Base-by-base conservation (phyloP, 1,284 basidiomycete genomes). In the Irpex rosettiformis region DNA sequence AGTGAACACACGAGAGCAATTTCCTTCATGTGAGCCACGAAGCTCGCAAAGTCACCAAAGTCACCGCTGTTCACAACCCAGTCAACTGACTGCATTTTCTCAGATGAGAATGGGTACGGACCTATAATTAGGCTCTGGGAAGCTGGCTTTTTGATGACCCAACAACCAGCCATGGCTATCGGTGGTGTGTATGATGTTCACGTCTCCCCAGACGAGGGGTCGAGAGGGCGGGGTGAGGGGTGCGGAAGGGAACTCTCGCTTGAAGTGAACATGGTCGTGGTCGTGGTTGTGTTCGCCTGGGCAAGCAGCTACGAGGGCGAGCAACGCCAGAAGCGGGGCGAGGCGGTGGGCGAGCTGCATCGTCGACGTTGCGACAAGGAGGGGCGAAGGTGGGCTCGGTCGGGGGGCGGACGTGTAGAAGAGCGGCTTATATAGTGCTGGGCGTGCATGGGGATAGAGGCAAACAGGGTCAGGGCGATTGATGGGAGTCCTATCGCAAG, bases 121-220 rank as follows among this genome's bases (percentile, higher is more conserved):
- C 64, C 83, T 87, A 70, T 88, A 90, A 66, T 91, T 88, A 1
- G 89, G 89, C 64, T 91, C 89, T 0, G 89, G 89, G 66, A 81
- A 83, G 3, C 79, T 82, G 1, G 72, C 21, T 65, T 90, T 86
- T 64, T 88, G 85, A 72, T 92, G 89, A 2, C 89, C 89, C 24
- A 89, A 78, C 4, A 91, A 74, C 89, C 89, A 91, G 24, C 89
- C 91, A 72, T 93, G 91, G 47, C 82, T 86, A 69, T 93, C 91
- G 0, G 91, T 93, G 22, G 91, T 92, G 68, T 91, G 89, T 54
- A 93, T 77, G 65, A 90, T 77, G 65, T 93, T 92, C 67, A 93
- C 75, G 65, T 93, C 87, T 30, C 87, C 84, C 89, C 89, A 93
- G 54, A 81, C 79, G 33, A 94, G 79, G 33, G 84, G 80, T 27